A percentile compares a stretch with the other conserved stretches of the same genome.
Conservation (phyloP, 345 rosid genomes). For the Salix caprea region DNA sequence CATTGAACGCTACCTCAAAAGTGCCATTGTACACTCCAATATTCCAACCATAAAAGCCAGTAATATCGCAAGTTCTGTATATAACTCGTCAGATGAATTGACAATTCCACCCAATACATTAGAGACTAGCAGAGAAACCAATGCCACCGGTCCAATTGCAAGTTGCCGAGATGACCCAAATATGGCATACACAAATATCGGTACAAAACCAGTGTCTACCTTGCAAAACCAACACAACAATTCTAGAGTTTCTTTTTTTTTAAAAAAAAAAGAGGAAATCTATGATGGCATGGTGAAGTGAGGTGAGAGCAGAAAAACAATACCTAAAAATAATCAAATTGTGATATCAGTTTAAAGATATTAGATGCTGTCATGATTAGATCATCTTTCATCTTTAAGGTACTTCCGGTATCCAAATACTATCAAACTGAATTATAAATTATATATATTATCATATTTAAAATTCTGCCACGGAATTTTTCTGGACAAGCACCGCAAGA, state of each 20-base stretch:
- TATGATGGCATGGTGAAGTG: neutral
- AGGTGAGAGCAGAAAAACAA: neutral
- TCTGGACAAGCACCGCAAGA: neutral
- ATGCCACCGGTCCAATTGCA: constrained; percentile 98
- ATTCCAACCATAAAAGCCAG: constrained; percentile 93
- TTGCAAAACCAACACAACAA: constrained; percentile 23
- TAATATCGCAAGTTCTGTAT: constrained; percentile 88
- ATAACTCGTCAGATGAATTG: constrained; percentile 60
- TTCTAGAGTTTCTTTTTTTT: neutral
- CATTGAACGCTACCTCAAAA: constrained; percentile 60
- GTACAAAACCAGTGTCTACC: constrained; percentile 89
- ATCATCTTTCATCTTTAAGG: neutral
- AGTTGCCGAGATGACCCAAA: constrained; percentile 98
- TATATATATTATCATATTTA: neutral
- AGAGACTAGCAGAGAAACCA: constrained; percentile 96
- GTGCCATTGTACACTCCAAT: constrained; percentile 86
- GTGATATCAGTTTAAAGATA: neutral
- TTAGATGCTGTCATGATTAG: neutral
- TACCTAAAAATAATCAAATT: neutral
- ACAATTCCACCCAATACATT: constrained; percentile 68
- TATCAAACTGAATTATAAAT: constrained; percentile 1
- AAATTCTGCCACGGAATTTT: neutral
- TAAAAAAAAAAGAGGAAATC: neutral
- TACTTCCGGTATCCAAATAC: neutral
- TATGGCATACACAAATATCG: constrained; percentile 76